Base-by-base conservation (phyloP, 2,329 filamentous ascomycete genomes). In the Penicillium sp. region DNA sequence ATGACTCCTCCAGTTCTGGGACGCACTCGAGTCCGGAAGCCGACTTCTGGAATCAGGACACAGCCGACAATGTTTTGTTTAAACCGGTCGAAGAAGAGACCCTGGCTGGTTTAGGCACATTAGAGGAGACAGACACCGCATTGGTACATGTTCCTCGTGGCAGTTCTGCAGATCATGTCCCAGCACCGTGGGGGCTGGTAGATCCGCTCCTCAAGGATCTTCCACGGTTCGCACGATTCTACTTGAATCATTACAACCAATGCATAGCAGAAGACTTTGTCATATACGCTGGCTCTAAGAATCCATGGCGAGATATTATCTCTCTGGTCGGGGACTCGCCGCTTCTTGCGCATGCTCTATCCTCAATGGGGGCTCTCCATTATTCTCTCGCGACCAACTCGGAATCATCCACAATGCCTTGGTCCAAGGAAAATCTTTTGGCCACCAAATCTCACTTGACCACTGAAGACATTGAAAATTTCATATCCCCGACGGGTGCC, bases 161-260 rank as follows among this genome's bases (percentile, higher is more conserved):
- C 19, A 31, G 42, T 8, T 42, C 48, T 26, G n/a, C 48, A 6
- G 53, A 69, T 53, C 56, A 59, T 48, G 47, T 69, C 44, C 67
- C 69, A 18, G 61, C 75, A n/a, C 71, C 74, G 8, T 68, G 73
- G 63, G 65, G 73, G 14, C 61, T 80, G 45, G 70, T 77, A 19
- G 79, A 81, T 61, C 79, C 79, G 26, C 55, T 81, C 31, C 69
- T 80, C 45, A 75, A 79, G 61, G 78, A 80, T 55, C 64, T 80
- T 29, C 72, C 69, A 61, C 70, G 59, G 14, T 64, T 75, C 42
- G 74, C 76, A 2, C 72, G 79, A 33, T 77, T 78, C 54, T 81
- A 81, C 50, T 67, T 81, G 7, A 71, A 72, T 55, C 77, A 81
- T 58, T 77, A 71, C 58, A 71, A 72, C 51, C 66, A 70, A 47